Evolutionary conservation across 2,329 filamentous ascomycete species (phyloP).

Genomic region (Stagonosporopsis cucurbitacearum): DNA sequence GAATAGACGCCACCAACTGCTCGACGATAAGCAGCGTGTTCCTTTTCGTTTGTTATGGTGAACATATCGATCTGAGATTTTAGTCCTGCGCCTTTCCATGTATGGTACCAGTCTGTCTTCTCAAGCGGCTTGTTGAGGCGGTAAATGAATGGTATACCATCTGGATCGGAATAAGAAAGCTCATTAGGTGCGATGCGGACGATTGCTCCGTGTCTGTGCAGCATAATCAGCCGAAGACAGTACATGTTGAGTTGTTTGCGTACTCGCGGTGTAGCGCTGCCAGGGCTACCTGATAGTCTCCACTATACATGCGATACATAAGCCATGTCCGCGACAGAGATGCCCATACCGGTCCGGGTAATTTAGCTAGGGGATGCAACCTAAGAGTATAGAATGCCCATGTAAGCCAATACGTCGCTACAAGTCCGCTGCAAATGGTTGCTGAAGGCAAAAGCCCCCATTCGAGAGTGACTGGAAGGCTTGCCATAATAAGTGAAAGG

Average conservation of each 20-base stretch:
- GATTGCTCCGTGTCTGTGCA: constrained; percentile 36
- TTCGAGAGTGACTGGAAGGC: not conserved
- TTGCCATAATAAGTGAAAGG: not conserved
- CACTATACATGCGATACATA: constrained; percentile 29
- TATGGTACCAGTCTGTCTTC: constrained; percentile 34
- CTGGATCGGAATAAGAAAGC: constrained; percentile 23
- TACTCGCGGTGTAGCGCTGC: constrained; percentile 21
- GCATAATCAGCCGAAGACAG: not conserved
- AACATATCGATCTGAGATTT: constrained; percentile 28
- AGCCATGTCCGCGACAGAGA: constrained; percentile 35
- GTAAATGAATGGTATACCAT: constrained; percentile 29
- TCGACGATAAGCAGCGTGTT: constrained; percentile 9
- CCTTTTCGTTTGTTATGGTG: constrained; percentile 16
- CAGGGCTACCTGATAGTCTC: constrained; percentile 28
- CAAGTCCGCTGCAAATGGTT: not conserved
- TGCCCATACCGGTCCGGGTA: constrained; percentile 33
- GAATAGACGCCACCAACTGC: constrained; percentile 42
- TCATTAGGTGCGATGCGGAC: constrained; percentile 58
- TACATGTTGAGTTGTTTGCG: too few relatives aligned
- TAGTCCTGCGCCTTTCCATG: constrained; percentile 27
- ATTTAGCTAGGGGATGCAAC: constrained; percentile 30
- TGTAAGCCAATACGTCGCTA: constrained; percentile 11
- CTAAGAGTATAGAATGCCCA: constrained; percentile 27
- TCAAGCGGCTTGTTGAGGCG: constrained; percentile 24
- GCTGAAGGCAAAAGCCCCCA: not conserved